Percentiles rank a stretch among this genome's conserved stretches.
Conservation (phyloP, 495 filamentous ascomycete species). For the Lasiosphaeria hispida region DNA sequence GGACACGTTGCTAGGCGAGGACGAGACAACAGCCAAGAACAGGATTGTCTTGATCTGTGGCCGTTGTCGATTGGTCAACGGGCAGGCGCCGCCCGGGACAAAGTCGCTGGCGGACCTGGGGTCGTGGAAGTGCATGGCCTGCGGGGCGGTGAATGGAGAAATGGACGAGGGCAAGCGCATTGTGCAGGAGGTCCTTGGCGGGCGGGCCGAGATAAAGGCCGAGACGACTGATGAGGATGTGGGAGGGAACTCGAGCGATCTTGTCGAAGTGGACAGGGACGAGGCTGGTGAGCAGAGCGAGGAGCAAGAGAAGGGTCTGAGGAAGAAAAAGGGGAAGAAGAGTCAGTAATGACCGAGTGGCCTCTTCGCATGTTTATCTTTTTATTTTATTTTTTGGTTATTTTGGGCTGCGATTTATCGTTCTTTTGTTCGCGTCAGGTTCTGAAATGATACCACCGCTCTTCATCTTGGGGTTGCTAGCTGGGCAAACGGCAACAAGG, state of each 20-base stretch:
- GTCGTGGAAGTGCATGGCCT: constrained; percentile 83
- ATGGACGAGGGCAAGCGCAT: constrained; percentile 65
- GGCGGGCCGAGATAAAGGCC: neutral
- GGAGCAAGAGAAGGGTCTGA: neutral
- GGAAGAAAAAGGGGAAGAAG: constrained; percentile 13
- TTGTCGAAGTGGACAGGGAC: constrained; percentile 42
- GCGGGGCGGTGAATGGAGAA: constrained; percentile 79
- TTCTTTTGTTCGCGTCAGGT: neutral
- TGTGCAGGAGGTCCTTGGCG: constrained; percentile 47
- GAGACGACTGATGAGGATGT: constrained; percentile 29
- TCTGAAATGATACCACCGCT: constrained; percentile 8
- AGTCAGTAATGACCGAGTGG: neutral
- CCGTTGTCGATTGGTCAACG: constrained; percentile 86
- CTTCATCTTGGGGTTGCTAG: neutral
- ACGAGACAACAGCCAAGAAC: constrained; percentile 90
- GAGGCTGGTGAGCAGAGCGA: constrained; percentile 16
- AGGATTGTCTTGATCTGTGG: constrained; percentile 83
- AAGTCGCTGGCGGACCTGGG: constrained; percentile 77
- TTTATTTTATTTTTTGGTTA: constrained; percentile 2
- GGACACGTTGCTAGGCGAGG: constrained; percentile 89
- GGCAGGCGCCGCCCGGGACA: constrained; percentile 88
- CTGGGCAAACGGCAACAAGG: neutral
- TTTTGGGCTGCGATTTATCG: neutral
- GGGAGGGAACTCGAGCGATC: constrained; percentile 34
- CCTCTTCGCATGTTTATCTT: neutral